phyloP scores from a whole-genome alignment of 2,329 filamentous ascomycete genomes.

The Dactylellina parvicollis region DNA sequence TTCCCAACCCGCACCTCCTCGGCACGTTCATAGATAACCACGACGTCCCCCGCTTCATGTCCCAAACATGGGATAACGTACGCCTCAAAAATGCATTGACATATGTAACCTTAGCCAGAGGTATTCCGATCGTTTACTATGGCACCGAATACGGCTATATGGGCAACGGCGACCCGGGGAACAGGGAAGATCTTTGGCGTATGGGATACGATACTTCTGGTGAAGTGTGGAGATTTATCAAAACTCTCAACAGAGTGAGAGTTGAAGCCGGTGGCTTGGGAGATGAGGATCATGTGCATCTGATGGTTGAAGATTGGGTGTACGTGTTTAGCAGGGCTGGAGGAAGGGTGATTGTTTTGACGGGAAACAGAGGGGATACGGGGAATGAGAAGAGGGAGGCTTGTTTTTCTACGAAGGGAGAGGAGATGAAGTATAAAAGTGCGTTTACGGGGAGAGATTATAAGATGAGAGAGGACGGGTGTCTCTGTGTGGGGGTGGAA shows the following conservation, averaged over 20 bases:
- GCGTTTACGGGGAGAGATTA: slow-evolving; percentile 61
- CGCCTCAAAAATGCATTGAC: slow-evolving; percentile 62
- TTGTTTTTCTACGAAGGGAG: slow-evolving; percentile 63
- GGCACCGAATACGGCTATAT: slow-evolving; percentile 61
- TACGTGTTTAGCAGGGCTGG: slow-evolving; percentile 65
- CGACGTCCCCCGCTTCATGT: slow-evolving; percentile 61
- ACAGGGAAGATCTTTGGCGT: slow-evolving; percentile 62
- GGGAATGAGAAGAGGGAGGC: slow-evolving; percentile 60
- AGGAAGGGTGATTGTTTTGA: slow-evolving; percentile 64
- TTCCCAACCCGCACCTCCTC: slow-evolving; percentile 60
- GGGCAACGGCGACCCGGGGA: slow-evolving; percentile 61
- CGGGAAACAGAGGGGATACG: slow-evolving; percentile 62
- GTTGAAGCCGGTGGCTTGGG: slow-evolving; percentile 62
- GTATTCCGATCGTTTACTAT: slow-evolving; percentile 62
- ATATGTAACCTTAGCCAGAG: slow-evolving; percentile 60
- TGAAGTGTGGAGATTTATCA: slow-evolving; percentile 56
- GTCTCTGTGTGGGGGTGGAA: slow-evolving; percentile 62
- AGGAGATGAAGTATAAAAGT: slow-evolving; percentile 61
- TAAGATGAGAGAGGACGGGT: slow-evolving; percentile 62
- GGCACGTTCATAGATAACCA: slow-evolving; percentile 62
- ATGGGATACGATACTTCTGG: slow-evolving; percentile 59
- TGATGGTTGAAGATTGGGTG: slow-evolving; percentile 59
- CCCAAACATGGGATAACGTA: slow-evolving; percentile 60
- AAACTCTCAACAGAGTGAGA: slow-evolving; percentile 58
- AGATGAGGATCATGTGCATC: slow-evolving; percentile 63